Evolutionary conservation across 1,284 basidiomycete species (phyloP).

Genomic region (Gomphus sp.): DNA sequence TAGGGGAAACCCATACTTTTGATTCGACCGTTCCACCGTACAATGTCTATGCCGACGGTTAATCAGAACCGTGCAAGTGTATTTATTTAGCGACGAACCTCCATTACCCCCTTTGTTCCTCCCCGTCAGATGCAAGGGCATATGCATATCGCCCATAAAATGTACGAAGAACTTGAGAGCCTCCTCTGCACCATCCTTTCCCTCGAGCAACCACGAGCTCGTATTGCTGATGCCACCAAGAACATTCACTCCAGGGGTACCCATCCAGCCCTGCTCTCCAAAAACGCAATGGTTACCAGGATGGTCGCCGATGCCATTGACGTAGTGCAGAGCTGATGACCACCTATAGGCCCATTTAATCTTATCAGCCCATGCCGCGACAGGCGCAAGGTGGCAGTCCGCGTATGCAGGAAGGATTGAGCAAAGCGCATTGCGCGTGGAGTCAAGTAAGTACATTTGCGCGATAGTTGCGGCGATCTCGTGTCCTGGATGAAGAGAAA

Average conservation of each 20-base stretch:
- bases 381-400: constrained; percentile 67
- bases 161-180: constrained; percentile 88
- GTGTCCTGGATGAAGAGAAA: constrained; percentile 45
- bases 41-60: constrained; percentile 15
- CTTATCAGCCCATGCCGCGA: constrained; percentile 84
- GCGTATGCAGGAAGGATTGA: constrained; percentile 45
- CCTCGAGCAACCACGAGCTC: constrained; percentile 44
- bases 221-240: constrained; percentile 69
- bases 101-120: constrained; percentile 81
- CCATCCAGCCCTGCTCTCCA: constrained; percentile 72
- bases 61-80: not conserved
- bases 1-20: constrained; percentile 13
- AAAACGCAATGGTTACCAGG: constrained; percentile 71
- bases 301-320: constrained; percentile 66
- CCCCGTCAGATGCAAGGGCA: constrained; percentile 84
- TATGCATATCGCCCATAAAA: constrained; percentile 86
- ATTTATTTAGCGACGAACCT: not conserved
- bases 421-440: constrained; percentile 62
- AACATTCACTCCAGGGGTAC: constrained; percentile 58
- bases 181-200: constrained; percentile 37
- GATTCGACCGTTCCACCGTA: constrained; percentile 22
- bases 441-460: constrained; percentile 79
- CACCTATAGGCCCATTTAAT: constrained; percentile 48
- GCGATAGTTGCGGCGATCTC: constrained; percentile 91
- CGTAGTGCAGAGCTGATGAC: constrained; percentile 67